phyloP scores from a whole-genome alignment of 2,329 filamentous ascomycete species.

The Alternaria postmessia region DNA sequence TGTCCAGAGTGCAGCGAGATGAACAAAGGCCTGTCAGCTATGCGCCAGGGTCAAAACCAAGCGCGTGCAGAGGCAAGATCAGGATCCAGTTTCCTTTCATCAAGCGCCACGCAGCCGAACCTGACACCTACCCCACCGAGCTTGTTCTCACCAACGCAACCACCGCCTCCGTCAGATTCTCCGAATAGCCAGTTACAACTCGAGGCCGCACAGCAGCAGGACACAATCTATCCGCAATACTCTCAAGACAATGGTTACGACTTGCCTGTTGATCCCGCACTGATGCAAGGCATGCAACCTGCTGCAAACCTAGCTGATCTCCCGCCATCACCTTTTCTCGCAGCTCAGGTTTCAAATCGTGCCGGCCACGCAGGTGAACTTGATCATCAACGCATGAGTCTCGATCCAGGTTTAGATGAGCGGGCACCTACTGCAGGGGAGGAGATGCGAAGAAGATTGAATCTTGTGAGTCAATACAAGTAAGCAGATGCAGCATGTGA shows the following conservation, averaged over 20 bases:
- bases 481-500: neutral
- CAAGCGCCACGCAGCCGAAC: slow-evolving; percentile 12
- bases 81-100: slow-evolving; percentile 12
- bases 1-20: slow-evolving; percentile 87
- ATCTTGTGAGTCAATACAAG: slow-evolving; percentile 14
- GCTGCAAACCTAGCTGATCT: slow-evolving; percentile 36
- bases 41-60: slow-evolving; percentile 33
- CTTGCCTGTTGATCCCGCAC: slow-evolving; percentile 68
- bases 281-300: slow-evolving; percentile 58
- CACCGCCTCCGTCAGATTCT: slow-evolving; percentile 27
- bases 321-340: slow-evolving; percentile 47
- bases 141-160: slow-evolving; percentile 16
- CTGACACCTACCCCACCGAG: slow-evolving; percentile 23
- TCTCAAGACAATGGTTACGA: slow-evolving; percentile 56
- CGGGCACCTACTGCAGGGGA: slow-evolving; percentile 31
- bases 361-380: slow-evolving; percentile 19
- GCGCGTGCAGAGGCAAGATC: slow-evolving; percentile 19
- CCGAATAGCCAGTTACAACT: slow-evolving; percentile 40
- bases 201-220: slow-evolving; percentile 41
- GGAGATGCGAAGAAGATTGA: slow-evolving; percentile 36
- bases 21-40: slow-evolving; percentile 45
- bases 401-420: slow-evolving; percentile 13
- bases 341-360: slow-evolving; percentile 25
- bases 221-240: slow-evolving; percentile 31
- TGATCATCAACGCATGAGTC: slow-evolving; percentile 12